Base-by-base conservation (phyloP, 2,329 filamentous ascomycete genomes). In the Thielaviopsis euricoi region DNA sequence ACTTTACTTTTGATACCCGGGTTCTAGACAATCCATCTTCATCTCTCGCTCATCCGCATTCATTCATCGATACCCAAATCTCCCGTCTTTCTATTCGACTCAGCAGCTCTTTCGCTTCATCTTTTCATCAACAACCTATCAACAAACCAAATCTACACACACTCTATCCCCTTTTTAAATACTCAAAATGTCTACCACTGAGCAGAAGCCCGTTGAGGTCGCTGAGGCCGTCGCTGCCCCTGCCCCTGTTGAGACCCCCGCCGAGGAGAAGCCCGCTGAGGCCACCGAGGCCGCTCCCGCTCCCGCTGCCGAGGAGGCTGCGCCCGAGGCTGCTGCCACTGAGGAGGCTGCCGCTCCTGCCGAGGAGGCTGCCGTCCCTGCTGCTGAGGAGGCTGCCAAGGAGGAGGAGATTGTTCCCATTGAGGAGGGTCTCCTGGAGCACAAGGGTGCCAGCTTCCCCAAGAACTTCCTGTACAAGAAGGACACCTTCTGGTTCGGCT, bases 401-500 rank as follows among this genome's bases (percentile, higher is more conserved):
- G 73, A 74, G 66, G 73, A 76, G 62, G 79, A 80, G 68, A 71
- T 75, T 56, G 83, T 83, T 74, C 85, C 87, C 62, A 78, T 91
- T 62, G 85, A 86, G 70, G 89, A 94, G 73, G 91, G 90, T 62
- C 76, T 82, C 65, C 81, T 97, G 57, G 86, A 87, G 71, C 88
- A 95, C 85, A 95, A 96, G 82, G 87, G 87, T 69, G 79, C 90
- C 63, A 79, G 76, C 73, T 83, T 81, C 70, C 85, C 91, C 75
- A 96, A 94, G 81, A 87, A 89, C 71, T 80, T 97, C 67, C 83
- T 88, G 66, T 90, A 89, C 75, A 82, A 84, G 71, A 96, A 96
- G 82, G 89, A 89, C 71, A 88, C 87, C 76, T 96, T 97, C 76
- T 90, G 85, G 80, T 88, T 91, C 73, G 81, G 83, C 65, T 76